Evolutionary conservation across 257 asterid genomes (phyloP), one percentile per base, ranked within the genome.

Genomic region (Cynanchum wilfordii): DNA sequence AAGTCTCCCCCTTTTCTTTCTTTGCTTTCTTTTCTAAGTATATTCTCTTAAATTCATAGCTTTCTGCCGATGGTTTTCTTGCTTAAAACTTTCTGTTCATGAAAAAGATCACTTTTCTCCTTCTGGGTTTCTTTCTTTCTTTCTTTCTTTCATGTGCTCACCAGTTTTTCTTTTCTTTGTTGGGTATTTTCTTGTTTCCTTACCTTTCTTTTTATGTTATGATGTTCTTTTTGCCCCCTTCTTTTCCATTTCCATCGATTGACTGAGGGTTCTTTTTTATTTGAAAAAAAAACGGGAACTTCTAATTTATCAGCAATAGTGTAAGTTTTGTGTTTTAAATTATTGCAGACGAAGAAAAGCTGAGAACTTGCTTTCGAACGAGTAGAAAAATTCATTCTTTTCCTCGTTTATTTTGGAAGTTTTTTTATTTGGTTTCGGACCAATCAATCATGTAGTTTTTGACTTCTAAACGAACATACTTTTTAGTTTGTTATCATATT

Each of bases 1-100:
- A 90, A 93, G 96, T 84, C 84, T 89, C 87, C 87, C 7, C 83
- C 67, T 82, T 79, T 78, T 42, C 51, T 78, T 76, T 49, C 52
- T 50, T 80, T 78, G 44, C 75, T 78, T 42, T 64, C 54, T 66
- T 82, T 75, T 79, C 82, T 74, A 71, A 75, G 83, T 79, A 82
- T 82, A 80, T 86, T 83, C 82, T 65, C 76, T 79, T 77, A 76
- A 75, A 77, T 84, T 79, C 73, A 49, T 73, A 59, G 71, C 81
- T 82, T 79, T 84, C 58, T 79, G 52, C 5, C 33, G n/a, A 36
- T 54, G 24, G 54, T 20, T 77, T 73, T 65, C 51, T 77, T 75
- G 68, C 44, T 73, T 69, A 49, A 63, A 9, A 16, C 69, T 30
- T 73, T 58, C 10, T 74, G 25, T 68, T 79, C n/a, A 30, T 65